A percentile compares a stretch with the other conserved stretches of the same genome.
phyloP scores from a whole-genome alignment of 2,329 filamentous ascomycete species.

The Beauveria caledonica region DNA sequence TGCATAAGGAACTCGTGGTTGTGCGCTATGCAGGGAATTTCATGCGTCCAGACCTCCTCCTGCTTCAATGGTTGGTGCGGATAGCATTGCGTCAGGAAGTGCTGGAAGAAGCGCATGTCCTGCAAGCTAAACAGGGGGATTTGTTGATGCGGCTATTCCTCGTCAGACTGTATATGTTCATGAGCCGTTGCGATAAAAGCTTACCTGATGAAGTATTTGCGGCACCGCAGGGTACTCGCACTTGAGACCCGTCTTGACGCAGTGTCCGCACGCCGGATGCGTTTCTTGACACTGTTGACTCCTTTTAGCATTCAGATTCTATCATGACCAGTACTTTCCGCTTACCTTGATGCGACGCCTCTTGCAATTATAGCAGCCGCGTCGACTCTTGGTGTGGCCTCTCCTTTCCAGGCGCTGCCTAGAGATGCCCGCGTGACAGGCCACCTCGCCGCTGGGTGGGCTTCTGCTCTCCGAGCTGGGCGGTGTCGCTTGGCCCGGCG shows the following conservation, averaged over 20 bases:
- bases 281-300: constrained; percentile 52
- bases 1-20: constrained; percentile 63
- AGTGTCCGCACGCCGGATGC: constrained; percentile 55
- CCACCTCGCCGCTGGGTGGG: constrained; percentile 16
- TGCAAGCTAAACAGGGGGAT: constrained; percentile 51
- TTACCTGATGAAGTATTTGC: constrained; percentile 42
- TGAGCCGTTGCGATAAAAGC: neutral
- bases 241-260: constrained; percentile 50
- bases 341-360: constrained; percentile 54
- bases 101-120: constrained; percentile 63
- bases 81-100: constrained; percentile 54
- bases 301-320: constrained; percentile 13
- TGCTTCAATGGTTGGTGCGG: constrained; percentile 58
- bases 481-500: constrained; percentile 23
- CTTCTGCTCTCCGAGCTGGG: constrained; percentile 21
- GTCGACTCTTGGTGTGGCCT: constrained; percentile 58
- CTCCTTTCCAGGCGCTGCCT: constrained; percentile 43
- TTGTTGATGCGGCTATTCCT: constrained; percentile 42
- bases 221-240: constrained; percentile 53
- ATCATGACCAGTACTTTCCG: neutral
- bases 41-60: constrained; percentile 58
- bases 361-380: constrained; percentile 62
- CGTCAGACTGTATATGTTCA: constrained; percentile 4
- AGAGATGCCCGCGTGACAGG: constrained; percentile 16
- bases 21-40: constrained; percentile 59